Base-by-base conservation (phyloP, 441 rosid genomes). In the Geranium incanum region DNA sequence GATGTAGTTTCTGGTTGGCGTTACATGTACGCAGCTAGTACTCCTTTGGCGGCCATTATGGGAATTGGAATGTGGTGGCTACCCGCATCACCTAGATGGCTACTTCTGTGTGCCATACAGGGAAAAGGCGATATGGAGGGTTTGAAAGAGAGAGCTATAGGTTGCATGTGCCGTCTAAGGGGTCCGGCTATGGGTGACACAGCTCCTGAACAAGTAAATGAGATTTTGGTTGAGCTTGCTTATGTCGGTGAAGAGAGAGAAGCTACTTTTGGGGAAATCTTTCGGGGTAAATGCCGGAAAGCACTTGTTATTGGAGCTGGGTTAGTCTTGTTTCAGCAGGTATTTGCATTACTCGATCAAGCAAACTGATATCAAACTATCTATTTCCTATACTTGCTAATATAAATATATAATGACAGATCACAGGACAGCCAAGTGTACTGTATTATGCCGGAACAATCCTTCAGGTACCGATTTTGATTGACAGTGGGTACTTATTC, bases 351-450 rank as follows among this genome's bases (percentile, higher is more conserved):
- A 67, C 55, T 48, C n/a, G 45, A 60, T 63, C 19, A 75, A 69
- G 36, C 72, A 16, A 11, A 77, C 43, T 36, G 70, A 69, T 64
- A 23, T 78, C 69, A 52, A 69, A 52, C 68, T 6, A 52, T 69
- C n/a, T 72, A 75, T 6, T 69, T 67, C 12, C 52, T 63, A 69
- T 18, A 36, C 18, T 65, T 62, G 71, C 52, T 76, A 69, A 68
- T 62, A 45, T 71, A 19, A 68, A 28, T 71, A 33, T 77, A 68
- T 73, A 50, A 59, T 84, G 74, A 66, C 87, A 95, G 99, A 92
- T 90, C 80, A 95, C 99, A 3, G 99, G 99, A 73, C 99, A 95
- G 81, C 99, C 99, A 73, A 95, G 99, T 85, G 99, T 92, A 21
- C 87, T 95, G 18, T 95, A 92, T 82, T 95, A 95, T 82, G 99